These are phyloP conservation scores for Desmodesmus armatus DNA, from an alignment of 139 green algal genomes.

Conservation along the genomic window DNA sequence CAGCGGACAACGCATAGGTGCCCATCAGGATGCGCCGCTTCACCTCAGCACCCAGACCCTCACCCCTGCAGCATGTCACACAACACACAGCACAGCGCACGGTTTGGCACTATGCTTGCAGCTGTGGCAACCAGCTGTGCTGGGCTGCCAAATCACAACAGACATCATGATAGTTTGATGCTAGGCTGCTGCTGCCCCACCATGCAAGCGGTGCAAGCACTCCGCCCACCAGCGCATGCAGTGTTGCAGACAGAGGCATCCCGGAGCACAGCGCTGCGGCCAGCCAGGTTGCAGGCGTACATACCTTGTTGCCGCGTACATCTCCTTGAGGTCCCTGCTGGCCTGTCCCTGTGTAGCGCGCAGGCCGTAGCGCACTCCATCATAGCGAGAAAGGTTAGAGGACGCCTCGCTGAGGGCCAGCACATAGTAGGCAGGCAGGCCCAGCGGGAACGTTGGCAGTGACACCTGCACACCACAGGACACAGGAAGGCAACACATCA, in stretches of 20 bases:
- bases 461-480: constrained; percentile 69
- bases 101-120: no score
- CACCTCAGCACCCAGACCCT: constrained; percentile 88
- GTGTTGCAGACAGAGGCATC: no score
- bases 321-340: constrained; percentile 50
- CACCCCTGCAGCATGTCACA: no score
- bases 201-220: no score
- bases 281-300: constrained; percentile 66
- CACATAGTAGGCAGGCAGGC: constrained; percentile 97
- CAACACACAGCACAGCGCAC: no score
- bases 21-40: constrained; percentile 98
- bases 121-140: no score
- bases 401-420: constrained; percentile 93
- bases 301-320: constrained; percentile 75
- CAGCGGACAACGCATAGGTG: constrained; percentile 95
- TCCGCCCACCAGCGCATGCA: no score
- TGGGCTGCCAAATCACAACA: no score
- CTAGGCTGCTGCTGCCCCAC: no score
- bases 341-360: constrained; percentile 34
- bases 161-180: no score
- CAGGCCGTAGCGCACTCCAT: constrained; percentile 92
- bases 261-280: constrained; percentile 79
- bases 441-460: constrained; percentile 79
- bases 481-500: not conserved
- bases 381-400: constrained; percentile 96